Conservation (phyloP, 108 stramenopile species). For the Schizochytrium sp. region DNA sequence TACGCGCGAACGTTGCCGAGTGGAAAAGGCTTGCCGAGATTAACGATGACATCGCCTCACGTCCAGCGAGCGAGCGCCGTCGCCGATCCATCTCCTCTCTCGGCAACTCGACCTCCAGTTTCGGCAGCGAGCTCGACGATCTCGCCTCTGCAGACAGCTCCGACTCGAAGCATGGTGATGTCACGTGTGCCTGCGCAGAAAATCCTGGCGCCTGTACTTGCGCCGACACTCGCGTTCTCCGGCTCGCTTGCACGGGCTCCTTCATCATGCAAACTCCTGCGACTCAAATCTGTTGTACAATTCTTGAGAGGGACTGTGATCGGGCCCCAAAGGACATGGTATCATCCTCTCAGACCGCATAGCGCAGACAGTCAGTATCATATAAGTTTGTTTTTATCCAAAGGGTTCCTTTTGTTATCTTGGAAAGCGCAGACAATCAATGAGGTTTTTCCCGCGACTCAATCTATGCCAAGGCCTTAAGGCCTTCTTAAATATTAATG, state of each 20-base stretch:
- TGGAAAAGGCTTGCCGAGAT: not conserved
- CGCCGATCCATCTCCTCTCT: not conserved
- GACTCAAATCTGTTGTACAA: not conserved
- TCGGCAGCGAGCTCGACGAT: not conserved
- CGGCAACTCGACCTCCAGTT: no score
- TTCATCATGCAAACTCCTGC: not conserved
- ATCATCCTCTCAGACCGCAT: no score
- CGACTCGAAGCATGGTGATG: not conserved
- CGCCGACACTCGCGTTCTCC: not conserved
- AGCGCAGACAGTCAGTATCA: no score
- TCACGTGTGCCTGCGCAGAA: not conserved
- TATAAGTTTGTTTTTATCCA: no score
- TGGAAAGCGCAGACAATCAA: no score
- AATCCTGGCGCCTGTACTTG: not conserved
- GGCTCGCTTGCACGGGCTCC: not conserved
- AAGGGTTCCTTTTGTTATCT: no score
- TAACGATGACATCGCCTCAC: not conserved
- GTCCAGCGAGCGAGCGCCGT: not conserved
- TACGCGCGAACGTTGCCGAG: not conserved
- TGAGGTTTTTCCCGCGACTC: no score
- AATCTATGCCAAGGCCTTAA: no score
- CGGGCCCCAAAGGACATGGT: no score
- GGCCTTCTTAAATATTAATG: no score
- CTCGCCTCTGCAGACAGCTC: not conserved
- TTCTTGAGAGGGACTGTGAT: not conserved